Base-by-base conservation (phyloP, 306 rosid species). In the Gleditsia sinensis region DNA sequence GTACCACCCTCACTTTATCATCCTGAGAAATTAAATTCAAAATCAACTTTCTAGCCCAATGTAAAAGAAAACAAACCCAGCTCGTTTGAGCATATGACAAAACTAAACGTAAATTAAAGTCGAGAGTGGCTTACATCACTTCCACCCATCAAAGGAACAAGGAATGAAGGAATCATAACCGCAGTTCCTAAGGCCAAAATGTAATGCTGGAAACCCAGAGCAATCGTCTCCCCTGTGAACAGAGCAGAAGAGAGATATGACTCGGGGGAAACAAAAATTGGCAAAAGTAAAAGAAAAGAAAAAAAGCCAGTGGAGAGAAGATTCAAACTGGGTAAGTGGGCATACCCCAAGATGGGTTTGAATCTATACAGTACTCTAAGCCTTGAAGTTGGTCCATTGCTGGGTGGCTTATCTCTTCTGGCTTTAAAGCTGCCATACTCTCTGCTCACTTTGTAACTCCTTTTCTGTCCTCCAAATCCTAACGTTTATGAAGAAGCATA, bases 331-430 rank as follows among this genome's bases (percentile, higher is more conserved):
- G 39, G 34, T 83, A 79, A 45, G 53, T 49, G 28, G 39, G 34
- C 83, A 67, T 87, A 95, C 97, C 96, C 98, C 99, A 95, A n/a
- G 99, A 82, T 51, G 99, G 99, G 83, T 92, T 92, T 64, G 99
- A 88, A 66, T 95, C 99, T 57, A 95, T 95, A 64, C 99, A 87
- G 77, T 92, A 95, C 88, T 95, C 99, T 36, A 95, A 74, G 82
- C 99, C 99, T 81, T 90, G 98, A 82, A 95, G 99, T 75, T 95
- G 99, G 83, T 95, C 97, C 98, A 90, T 86, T 57, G 99, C 92
- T 30, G 90, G 88, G 77, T 92, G 97, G 79, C 85, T 86, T 74
- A 92, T 90, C 83, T 88, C 99, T 54, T 94, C 96, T 79, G 87
- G 82, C 83, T 90, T 91, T 66, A 90, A 80, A 79, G 89, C 78